Conservation (phyloP, 495 filamentous ascomycete species). For the Xylaria cubensis region DNA sequence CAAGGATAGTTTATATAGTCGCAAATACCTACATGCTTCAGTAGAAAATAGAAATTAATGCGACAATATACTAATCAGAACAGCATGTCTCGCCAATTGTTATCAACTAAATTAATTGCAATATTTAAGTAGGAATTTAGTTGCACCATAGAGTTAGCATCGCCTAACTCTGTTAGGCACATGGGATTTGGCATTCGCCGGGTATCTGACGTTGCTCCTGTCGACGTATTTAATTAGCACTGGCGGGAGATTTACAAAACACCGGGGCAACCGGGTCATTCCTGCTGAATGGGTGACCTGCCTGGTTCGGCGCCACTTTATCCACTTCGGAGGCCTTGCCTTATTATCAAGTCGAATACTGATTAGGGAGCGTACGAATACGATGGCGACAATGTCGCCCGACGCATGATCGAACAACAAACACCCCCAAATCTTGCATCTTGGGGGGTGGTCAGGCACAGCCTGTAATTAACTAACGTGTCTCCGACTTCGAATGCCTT, state of each 20-base stretch:
- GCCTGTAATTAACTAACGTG: neutral
- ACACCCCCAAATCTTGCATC: neutral
- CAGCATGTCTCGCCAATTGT: neutral
- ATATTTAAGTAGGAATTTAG: neutral
- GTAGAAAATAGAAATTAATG: neutral
- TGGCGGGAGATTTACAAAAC: slow-evolving; percentile 8
- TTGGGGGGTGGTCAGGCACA: slow-evolving; percentile 3
- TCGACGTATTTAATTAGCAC: slow-evolving; percentile 9
- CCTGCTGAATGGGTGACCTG: neutral
- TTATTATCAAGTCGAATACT: no score
- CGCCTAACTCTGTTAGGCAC: neutral
- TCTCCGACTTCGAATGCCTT: neutral
- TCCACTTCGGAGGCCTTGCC: neutral
- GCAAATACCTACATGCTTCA: neutral
- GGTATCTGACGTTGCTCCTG: slow-evolving; percentile 7
- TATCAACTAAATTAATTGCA: neutral
- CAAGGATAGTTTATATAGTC: neutral
- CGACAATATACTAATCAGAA: neutral
- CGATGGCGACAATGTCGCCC: neutral
- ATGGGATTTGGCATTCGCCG: neutral
- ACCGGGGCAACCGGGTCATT: slow-evolving; percentile 17
- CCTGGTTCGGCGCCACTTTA: slow-evolving; percentile 15
- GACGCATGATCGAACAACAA: neutral
- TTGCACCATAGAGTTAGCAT: neutral
- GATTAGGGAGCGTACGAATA: neutral